A percentile compares a stretch with the other conserved stretches of the same genome.
Conservation (phyloP, 2,329 filamentous ascomycete genomes). For the Alternaria longipes region DNA sequence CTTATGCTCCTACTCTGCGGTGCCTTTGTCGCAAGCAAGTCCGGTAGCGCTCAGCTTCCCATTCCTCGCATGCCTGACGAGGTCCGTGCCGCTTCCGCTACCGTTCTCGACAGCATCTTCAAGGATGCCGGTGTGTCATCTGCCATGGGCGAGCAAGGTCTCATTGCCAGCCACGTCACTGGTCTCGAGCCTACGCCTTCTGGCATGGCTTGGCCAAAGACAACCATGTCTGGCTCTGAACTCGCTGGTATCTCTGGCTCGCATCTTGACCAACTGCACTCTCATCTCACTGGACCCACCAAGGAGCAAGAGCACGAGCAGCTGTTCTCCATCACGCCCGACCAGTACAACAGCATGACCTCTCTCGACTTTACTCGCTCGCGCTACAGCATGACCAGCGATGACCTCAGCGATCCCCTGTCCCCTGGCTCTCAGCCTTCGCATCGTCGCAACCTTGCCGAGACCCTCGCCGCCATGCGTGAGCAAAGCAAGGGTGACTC, state of each 20-base stretch:
- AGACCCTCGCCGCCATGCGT: conserved; percentile 83
- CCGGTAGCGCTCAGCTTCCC: conserved; percentile 72
- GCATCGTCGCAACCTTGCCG: conserved; percentile 77
- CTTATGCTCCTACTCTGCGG: conserved; percentile 97
- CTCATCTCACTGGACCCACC: conserved; percentile 66
- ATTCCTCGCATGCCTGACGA: conserved; percentile 83
- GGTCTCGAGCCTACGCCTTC: conserved; percentile 52
- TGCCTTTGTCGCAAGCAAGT: conserved; percentile 92
- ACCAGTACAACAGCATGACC: conserved; percentile 87
- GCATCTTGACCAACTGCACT: conserved; percentile 53
- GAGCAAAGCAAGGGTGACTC: conserved; percentile 72
- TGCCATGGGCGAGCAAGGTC: conserved; percentile 47
- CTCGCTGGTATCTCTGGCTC: conserved; percentile 49
- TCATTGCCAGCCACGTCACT: conserved; percentile 63
- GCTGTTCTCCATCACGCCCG: conserved; percentile 83
- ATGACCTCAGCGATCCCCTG: conserved; percentile 49
- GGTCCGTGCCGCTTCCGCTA: conserved; percentile 78
- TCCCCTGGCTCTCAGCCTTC: conserved; percentile 56
- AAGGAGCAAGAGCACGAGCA: conserved; percentile 89
- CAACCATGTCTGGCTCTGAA: conserved; percentile 49
- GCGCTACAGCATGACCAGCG: conserved; percentile 60
- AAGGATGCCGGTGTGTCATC: conserved; percentile 75
- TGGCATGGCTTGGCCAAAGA: conserved; percentile 49
- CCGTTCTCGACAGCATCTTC: conserved; percentile 81
- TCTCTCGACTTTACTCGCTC: conserved; percentile 73